phyloP scores from a whole-genome alignment of 345 rosid species.

The Citrus australasica region DNA sequence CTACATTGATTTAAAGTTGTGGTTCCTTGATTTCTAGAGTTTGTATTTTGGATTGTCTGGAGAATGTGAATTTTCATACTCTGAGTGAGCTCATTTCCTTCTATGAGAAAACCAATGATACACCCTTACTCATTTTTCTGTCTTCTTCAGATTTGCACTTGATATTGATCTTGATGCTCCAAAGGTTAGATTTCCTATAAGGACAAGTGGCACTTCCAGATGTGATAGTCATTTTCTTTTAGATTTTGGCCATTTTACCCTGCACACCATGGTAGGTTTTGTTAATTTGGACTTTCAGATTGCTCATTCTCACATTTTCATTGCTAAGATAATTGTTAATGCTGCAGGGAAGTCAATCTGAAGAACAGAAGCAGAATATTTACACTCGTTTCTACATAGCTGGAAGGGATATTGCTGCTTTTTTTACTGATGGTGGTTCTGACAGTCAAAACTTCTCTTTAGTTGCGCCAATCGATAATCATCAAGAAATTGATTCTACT shows the following conservation, averaged over 20 bases:
- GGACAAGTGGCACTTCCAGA: constrained; percentile 53
- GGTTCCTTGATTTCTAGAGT: not conserved
- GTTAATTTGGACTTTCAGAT: constrained; percentile 17
- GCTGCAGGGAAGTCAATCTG: constrained; percentile 69
- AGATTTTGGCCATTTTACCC: constrained; percentile 95
- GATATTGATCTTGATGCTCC: constrained; percentile 99
- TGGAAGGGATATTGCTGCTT: constrained; percentile 97
- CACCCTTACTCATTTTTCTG: not conserved
- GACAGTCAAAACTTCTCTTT: constrained; percentile 41
- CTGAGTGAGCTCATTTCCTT: not conserved
- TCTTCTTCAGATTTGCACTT: constrained; percentile 78
- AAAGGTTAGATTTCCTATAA: constrained; percentile 86
- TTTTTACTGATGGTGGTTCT: constrained; percentile 69
- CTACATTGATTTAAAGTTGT: not conserved
- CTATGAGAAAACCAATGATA: not conserved
- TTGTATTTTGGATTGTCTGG: not conserved
- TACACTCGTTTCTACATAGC: constrained; percentile 88
- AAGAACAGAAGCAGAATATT: constrained; percentile 74
- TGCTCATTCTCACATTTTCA: constrained; percentile 15
- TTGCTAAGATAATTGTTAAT: constrained; percentile 17
- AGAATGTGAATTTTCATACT: not conserved
- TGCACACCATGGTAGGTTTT: constrained; percentile 71
- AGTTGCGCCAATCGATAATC: constrained; percentile 34
- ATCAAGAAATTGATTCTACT: constrained; percentile 34
- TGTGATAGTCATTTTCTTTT: constrained; percentile 80